Evolutionary conservation across 208 protist genomes (phyloP).

Genomic region (Phytomonas francai): DNA sequence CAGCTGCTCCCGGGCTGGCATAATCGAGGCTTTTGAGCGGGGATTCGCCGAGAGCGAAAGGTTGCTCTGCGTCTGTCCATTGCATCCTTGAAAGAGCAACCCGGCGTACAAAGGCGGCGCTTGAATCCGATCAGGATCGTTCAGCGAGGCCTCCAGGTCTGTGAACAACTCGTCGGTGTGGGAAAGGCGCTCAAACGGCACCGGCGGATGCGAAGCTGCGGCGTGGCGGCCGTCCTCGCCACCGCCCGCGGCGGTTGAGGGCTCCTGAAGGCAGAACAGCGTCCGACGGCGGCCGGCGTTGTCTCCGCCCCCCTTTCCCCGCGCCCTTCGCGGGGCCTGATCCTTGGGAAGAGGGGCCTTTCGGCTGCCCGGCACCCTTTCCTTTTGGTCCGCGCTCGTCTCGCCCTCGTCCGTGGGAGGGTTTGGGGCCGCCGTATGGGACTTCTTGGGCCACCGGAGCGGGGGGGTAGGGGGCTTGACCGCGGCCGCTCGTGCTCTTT

Average conservation of each 20-base stretch:
- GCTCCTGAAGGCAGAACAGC: constrained; percentile 46
- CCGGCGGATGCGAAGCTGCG: too few species aligned
- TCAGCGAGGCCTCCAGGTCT: constrained; percentile 36
- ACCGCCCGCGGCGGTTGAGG: constrained; percentile 2
- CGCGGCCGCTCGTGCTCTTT: too few species aligned
- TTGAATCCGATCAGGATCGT: constrained; percentile 79
- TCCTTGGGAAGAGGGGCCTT: too few species aligned
- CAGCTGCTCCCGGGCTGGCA: not conserved
- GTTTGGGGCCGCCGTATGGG: too few species aligned
- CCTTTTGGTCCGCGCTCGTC: too few species aligned
- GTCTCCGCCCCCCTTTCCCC: not conserved
- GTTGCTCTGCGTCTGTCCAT: constrained; percentile 15
- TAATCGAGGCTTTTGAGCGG: constrained; percentile 13
- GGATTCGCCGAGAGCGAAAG: constrained; percentile 10
- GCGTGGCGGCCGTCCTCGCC: not conserved
- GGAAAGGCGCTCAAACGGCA: constrained; percentile 28
- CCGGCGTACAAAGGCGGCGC: constrained; percentile 75
- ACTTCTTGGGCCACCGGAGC: too few species aligned
- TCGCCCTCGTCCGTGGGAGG: too few species aligned
- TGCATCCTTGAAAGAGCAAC: constrained; percentile 16
- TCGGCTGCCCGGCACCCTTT: too few species aligned
- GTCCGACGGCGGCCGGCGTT: constrained; percentile 14
- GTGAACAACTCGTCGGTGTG: constrained; percentile 33
- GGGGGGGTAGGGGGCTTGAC: too few species aligned
- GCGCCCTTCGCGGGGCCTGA: too few species aligned